phyloP scores from a whole-genome alignment of 306 rosid genomes.

The Citrullus colocynthis region DNA sequence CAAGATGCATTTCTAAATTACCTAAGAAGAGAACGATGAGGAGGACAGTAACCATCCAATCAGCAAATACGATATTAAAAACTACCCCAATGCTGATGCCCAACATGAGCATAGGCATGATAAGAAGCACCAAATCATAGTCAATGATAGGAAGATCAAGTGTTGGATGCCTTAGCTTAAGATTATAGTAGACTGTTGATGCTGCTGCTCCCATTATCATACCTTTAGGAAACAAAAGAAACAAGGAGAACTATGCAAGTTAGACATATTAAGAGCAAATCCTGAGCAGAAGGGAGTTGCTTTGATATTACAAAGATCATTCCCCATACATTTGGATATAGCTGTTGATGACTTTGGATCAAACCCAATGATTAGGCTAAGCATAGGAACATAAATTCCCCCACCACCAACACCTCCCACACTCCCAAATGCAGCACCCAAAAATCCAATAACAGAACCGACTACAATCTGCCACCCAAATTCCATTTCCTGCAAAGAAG shows the following conservation, averaged over 20 bases:
- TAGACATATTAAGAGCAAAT: neutral
- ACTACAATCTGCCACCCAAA: constrained; percentile 74
- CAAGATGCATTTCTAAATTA: constrained; percentile 9
- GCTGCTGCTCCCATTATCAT: constrained; percentile 91
- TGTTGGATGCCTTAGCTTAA: constrained; percentile 77
- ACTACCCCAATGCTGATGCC: constrained; percentile 91
- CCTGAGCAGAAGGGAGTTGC: neutral
- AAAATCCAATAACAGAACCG: constrained; percentile 60
- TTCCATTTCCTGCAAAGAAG: constrained; percentile 48
- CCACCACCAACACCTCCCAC: constrained; percentile 99
- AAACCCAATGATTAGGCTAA: constrained; percentile 67
- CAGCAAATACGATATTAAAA: constrained; percentile 84
- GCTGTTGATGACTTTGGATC: constrained; percentile 94
- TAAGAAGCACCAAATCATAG: constrained; percentile 83
- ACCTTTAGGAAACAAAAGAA: constrained; percentile 32
- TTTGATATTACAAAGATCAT: neutral
- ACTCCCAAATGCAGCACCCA: constrained; percentile 92
- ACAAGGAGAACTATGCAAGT: neutral
- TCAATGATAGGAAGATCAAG: constrained; percentile 69
- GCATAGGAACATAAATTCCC: constrained; percentile 97
- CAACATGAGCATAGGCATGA: constrained; percentile 97
- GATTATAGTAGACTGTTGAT: constrained; percentile 86
- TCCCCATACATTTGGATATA: constrained; percentile 66
- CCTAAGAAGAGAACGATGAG: constrained; percentile 84
- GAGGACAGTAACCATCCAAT: constrained; percentile 89